Evolutionary conservation across 2,329 filamentous ascomycete genomes (phyloP).

Genomic region (Hymenoscyphus scutula): DNA sequence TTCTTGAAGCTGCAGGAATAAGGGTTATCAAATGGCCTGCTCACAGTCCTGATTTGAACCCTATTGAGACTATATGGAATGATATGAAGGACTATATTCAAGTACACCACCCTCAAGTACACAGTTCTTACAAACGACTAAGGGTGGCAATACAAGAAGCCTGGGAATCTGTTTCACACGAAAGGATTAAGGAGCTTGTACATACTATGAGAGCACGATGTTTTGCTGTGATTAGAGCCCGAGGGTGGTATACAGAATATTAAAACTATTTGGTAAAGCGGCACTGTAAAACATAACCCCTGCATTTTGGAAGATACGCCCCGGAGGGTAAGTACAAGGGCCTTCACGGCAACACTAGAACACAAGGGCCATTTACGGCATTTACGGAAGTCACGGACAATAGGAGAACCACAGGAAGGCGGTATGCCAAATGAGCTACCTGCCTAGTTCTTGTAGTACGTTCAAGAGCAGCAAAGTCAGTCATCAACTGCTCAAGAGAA

Average conservation of each 20-base stretch:
- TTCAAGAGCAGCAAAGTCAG: too few relatives aligned
- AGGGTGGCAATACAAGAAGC: slow-evolving; percentile 18
- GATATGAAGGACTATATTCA: slow-evolving; percentile 28
- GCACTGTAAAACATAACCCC: slow-evolving; percentile 4
- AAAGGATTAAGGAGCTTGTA: background rate
- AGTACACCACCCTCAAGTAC: slow-evolving; percentile 16
- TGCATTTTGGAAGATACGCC: slow-evolving; percentile 3
- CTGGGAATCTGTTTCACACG: background rate
- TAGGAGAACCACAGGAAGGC: too few relatives aligned
- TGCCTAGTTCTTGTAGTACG: too few relatives aligned
- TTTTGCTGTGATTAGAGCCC: background rate
- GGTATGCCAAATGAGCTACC: too few relatives aligned
- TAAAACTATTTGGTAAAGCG: slow-evolving; percentile 4
- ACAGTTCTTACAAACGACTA: slow-evolving; percentile 19
- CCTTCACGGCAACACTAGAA: too few relatives aligned
- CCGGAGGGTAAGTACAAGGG: background rate
- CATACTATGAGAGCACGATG: too few relatives aligned
- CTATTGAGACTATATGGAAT: slow-evolving; percentile 17
- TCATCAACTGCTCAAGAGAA: too few relatives aligned
- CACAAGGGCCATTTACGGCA: too few relatives aligned
- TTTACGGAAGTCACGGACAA: too few relatives aligned
- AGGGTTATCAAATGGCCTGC: slow-evolving; percentile 20
- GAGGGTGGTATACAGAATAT: background rate
- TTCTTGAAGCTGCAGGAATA: slow-evolving; percentile 11
- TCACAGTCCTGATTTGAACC: slow-evolving; percentile 17